A percentile compares a stretch with the other conserved stretches of the same genome.
These are phyloP conservation scores for Selaginella tamariscina DNA, from an alignment of 75 land plant species.

Conservation along the genomic window DNA sequence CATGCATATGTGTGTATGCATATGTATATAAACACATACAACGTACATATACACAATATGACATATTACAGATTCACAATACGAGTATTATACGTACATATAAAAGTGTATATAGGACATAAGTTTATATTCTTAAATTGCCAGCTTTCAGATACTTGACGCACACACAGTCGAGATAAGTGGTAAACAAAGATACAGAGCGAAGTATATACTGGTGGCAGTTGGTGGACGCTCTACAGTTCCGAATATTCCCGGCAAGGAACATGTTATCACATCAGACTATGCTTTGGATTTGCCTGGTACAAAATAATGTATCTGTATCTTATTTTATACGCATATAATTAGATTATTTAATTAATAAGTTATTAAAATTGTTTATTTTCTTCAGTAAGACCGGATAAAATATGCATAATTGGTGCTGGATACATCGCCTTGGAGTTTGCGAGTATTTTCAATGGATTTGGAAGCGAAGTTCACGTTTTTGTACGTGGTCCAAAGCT, in stretches of 20 bases:
- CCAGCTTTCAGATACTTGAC: slow-evolving; percentile 67
- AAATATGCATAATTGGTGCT: slow-evolving; percentile 93
- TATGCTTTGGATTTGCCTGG: slow-evolving; percentile 87
- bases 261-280: slow-evolving; percentile 88
- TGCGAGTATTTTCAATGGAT: slow-evolving; percentile 94
- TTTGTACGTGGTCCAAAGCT: slow-evolving; percentile 71
- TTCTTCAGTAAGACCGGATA: slow-evolving; percentile 79
- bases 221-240: slow-evolving; percentile 86
- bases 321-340: too few relatives aligned
- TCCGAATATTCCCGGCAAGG: slow-evolving; percentile 90
- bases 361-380: too few relatives aligned
- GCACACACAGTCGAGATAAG: slow-evolving; percentile 88
- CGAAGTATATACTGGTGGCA: slow-evolving; percentile 77
- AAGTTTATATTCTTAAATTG: too few relatives aligned
- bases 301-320: too few relatives aligned
- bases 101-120: too few relatives aligned
- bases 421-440: slow-evolving; percentile 98
- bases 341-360: too few relatives aligned
- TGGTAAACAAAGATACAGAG: slow-evolving; percentile 61
- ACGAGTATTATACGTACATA: too few relatives aligned
- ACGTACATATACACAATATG: too few relatives aligned
- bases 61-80: too few relatives aligned
- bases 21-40: too few relatives aligned
- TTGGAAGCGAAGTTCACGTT: slow-evolving; percentile 78
- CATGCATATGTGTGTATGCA: too few relatives aligned